Base-by-base conservation (phyloP, 2,329 filamentous ascomycete species). In the Cercospora zeina region DNA sequence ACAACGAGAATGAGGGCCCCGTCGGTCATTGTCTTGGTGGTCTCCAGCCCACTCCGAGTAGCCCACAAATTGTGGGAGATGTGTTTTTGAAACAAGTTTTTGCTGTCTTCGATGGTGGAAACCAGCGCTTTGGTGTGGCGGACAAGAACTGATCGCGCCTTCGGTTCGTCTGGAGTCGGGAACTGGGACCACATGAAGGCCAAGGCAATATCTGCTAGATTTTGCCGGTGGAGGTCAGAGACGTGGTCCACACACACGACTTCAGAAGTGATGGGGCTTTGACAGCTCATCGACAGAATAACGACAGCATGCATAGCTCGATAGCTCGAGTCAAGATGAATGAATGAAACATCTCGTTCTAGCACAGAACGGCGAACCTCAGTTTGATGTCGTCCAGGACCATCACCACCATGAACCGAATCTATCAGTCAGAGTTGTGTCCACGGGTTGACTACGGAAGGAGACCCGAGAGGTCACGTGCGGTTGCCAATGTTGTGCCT, bases 21-120 rank as follows among this genome's bases (percentile, higher is more conserved):
- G 30, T 27, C 10, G 79, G 79, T 45, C 84, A 79, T 59, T 90
- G 88, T 78, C 89, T 88, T 67, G 88, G 87, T 63, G 87, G 87
- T 68, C 76, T 90, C 16, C 88, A 90, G 77, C 51, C 70, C 70
- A 59, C 78, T 81, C 1, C 77, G 10, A 57, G 77, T 13, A 76
- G 77, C 30, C 74, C 88, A 37, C 84, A 87, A 74, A 86, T 91
- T 71, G 82, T 81, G 59, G 85, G 85, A n/a, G 85, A 87, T 68
- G 79, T 82, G 27, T 82, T 87, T 74, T 79, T 87, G 70, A 85
- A 83, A 75, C 78, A 83, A 4, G 79, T 85, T 67, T 85, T 86
- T 69, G 84, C 85, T 50, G 83, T 85, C 60, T 88, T 88, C 70
- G 78, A 84, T 65, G 80, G 77, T 13, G 77, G 79, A 21, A 80